These are phyloP conservation scores for Coelastrella sp. DNA, from an alignment of 139 green algal species.

Conservation along the genomic window DNA sequence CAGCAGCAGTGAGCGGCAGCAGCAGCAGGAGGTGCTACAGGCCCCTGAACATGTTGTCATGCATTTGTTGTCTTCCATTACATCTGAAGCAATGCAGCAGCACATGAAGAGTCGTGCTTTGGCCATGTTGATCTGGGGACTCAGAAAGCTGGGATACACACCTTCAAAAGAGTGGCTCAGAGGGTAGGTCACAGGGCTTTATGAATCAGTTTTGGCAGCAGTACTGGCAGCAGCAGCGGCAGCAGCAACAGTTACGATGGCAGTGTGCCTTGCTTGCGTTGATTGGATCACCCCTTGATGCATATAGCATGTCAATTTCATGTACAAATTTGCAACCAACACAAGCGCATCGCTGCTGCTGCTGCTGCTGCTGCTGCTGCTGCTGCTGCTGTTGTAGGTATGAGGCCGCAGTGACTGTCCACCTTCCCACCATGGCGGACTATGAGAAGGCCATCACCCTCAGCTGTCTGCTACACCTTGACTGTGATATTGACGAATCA, in stretches of 20 bases:
- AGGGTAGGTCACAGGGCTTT: not conserved
- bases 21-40: constrained; percentile 24
- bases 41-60: not conserved
- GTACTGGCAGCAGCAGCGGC: too few species aligned
- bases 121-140: constrained; percentile 28
- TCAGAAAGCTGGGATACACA: constrained; percentile 4
- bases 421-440: not conserved
- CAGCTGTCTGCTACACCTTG: constrained; percentile 3
- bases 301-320: too few species aligned
- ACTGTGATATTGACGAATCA: not conserved
- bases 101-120: constrained; percentile 1
- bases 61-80: not conserved
- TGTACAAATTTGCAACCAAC: too few species aligned
- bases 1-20: constrained; percentile 2
- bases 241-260: not conserved
- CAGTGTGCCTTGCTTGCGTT: not conserved
- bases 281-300: too few species aligned
- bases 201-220: not conserved
- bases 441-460: constrained; percentile 2
- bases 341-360: too few species aligned
- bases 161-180: not conserved
- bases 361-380: not conserved
- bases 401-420: not conserved
- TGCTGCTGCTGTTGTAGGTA: constrained; percentile 2
- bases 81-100: not conserved